A percentile compares a stretch with the other conserved stretches of the same genome.
Conservation (phyloP, 495 filamentous ascomycete genomes). For the Beverwykella pulmonaria region DNA sequence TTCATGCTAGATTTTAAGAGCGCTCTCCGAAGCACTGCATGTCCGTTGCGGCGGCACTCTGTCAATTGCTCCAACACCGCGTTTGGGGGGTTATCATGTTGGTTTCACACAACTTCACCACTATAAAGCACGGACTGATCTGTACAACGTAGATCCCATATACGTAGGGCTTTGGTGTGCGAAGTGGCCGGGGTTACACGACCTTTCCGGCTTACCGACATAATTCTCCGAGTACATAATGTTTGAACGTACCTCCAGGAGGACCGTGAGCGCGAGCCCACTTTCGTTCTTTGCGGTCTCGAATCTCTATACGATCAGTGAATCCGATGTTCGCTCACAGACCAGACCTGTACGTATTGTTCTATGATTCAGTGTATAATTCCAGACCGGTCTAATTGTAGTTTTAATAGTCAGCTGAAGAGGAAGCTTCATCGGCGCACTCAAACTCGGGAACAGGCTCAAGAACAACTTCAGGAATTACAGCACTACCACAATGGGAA, state of each 20-base stretch:
- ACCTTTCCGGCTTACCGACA: constrained; percentile 22
- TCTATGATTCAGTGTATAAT: neutral
- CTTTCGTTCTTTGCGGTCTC: constrained; percentile 1
- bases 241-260: neutral
- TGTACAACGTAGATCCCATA: constrained; percentile 12
- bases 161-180: constrained; percentile 8
- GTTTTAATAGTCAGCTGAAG: neutral
- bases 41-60: neutral
- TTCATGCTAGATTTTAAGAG: neutral
- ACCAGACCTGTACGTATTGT: neutral
- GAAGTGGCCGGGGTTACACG: constrained; percentile 3
- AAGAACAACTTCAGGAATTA: constrained; percentile 1
- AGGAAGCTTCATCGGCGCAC: neutral
- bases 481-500: constrained; percentile 22
- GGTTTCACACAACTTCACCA: neutral
- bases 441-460: neutral
- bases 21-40: neutral
- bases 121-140: constrained; percentile 13
- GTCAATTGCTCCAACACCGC: neutral
- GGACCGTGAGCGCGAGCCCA: neutral
- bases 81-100: constrained; percentile 1
- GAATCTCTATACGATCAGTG: constrained; percentile 2
- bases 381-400: neutral
- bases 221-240: constrained; percentile 13
- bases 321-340: neutral